phyloP scores from a whole-genome alignment of 495 filamentous ascomycete genomes.

The Penicillium waksmanii region DNA sequence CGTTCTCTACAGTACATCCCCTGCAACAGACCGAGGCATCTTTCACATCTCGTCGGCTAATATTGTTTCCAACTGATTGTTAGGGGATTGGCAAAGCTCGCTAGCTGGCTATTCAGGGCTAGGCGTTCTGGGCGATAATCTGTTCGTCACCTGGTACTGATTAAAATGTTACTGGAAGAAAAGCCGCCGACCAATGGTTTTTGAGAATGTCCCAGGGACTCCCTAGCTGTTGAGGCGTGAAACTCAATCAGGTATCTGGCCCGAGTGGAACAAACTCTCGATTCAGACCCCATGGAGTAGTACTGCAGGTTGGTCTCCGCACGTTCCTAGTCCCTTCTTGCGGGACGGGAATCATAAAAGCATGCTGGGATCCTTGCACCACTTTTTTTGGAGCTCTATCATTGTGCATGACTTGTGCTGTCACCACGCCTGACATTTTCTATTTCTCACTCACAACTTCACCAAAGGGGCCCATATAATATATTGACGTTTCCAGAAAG shows the following conservation, averaged over 20 bases:
- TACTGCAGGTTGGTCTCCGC: neutral
- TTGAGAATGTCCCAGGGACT: neutral
- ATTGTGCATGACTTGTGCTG: neutral
- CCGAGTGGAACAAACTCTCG: neutral
- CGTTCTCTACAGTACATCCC: neutral
- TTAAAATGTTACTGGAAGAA: neutral
- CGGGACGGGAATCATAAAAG: conserved; percentile 1
- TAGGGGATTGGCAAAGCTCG: neutral
- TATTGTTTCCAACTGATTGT: neutral
- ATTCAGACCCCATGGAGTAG: conserved; percentile 3
- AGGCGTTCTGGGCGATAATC: neutral
- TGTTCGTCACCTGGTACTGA: neutral
- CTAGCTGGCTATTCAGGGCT: neutral
- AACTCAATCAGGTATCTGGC: conserved; percentile 7
- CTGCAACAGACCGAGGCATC: neutral
- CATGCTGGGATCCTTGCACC: neutral
- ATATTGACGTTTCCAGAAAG: neutral
- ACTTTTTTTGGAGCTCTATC: neutral
- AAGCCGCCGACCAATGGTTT: no score
- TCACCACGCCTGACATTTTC: neutral
- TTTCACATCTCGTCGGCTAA: conserved; percentile 5
- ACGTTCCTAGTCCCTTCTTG: neutral
- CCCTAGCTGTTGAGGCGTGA: neutral
- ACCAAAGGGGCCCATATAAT: neutral
- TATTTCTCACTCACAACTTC: neutral